Percentiles rank a stretch among this genome's conserved stretches.
These are phyloP conservation scores for Colletotrichum sp. DNA, from an alignment of 2,329 filamentous ascomycete species.

Conservation along the genomic window DNA sequence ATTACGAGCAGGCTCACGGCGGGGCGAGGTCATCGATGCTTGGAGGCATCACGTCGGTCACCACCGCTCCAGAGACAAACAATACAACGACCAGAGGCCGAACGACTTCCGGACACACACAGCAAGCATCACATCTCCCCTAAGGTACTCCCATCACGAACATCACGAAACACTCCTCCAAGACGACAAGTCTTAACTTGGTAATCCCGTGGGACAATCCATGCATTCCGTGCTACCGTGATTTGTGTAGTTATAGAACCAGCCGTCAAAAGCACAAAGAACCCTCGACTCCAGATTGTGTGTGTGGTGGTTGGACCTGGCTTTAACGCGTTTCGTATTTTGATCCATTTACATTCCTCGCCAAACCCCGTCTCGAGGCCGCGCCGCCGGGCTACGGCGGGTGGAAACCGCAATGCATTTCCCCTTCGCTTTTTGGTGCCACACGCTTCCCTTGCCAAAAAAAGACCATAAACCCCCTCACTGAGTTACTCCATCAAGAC, in stretches of 20 bases:
- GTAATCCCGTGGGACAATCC: slow-evolving; percentile 25
- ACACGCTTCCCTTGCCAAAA: neutral
- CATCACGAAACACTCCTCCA: too few species aligned
- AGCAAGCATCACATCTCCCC: too few species aligned
- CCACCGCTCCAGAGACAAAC: too few species aligned
- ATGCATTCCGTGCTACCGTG: slow-evolving; percentile 28
- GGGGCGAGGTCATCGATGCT: neutral
- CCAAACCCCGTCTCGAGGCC: neutral
- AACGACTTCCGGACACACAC: too few species aligned
- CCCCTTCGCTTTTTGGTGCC: too few species aligned
- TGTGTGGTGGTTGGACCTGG: neutral
- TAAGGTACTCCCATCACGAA: too few species aligned
- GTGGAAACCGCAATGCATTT: too few species aligned
- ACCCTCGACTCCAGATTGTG: slow-evolving; percentile 24
- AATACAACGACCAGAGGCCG: too few species aligned
- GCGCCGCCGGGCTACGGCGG: too few species aligned
- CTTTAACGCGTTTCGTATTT: neutral
- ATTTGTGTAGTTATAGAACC: slow-evolving; percentile 26
- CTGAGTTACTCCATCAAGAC: neutral
- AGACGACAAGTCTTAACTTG: neutral
- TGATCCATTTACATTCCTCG: neutral
- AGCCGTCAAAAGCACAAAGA: slow-evolving; percentile 25
- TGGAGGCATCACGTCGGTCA: too few species aligned
- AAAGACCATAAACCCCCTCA: slow-evolving; percentile 3
- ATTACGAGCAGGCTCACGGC: fast-evolving